These are phyloP conservation scores for Domatiomyces globalis DNA, from an alignment of 2,329 filamentous ascomycete species.

Conservation along the genomic window DNA sequence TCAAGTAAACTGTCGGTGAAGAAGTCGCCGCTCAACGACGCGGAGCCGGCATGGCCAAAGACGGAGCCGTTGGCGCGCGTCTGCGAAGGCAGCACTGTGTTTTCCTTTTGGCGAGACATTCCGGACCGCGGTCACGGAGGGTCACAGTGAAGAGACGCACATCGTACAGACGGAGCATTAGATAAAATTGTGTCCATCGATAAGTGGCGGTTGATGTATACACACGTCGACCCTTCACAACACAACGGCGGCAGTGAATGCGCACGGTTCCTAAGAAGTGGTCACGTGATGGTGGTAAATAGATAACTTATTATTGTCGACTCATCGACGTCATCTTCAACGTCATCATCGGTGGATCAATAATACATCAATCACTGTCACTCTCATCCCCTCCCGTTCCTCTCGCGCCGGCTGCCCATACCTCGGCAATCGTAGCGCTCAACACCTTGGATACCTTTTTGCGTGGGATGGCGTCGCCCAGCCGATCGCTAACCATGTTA, in stretches of 20 bases:
- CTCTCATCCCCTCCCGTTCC: constrained; percentile 5
- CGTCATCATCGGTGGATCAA: too few species aligned
- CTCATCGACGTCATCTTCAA: too few species aligned
- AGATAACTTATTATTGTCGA: neutral
- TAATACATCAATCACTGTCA: neutral
- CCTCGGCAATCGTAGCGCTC: constrained; percentile 40
- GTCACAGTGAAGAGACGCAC: neutral
- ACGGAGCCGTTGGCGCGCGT: constrained; percentile 6
- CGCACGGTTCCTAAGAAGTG: neutral
- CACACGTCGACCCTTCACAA: neutral
- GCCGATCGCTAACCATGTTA: constrained; percentile 44
- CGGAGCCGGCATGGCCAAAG: constrained; percentile 2
- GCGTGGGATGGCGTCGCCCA: constrained; percentile 44
- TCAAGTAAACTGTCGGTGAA: constrained; percentile 19
- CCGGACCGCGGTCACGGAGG: neutral
- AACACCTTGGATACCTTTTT: constrained; percentile 54
- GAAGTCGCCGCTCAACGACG: constrained; percentile 14
- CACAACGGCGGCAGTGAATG: too few species aligned
- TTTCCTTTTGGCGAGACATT: constrained; percentile 16
- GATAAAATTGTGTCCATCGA: neutral
- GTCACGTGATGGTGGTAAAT: neutral
- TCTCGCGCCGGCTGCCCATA: constrained; percentile 16
- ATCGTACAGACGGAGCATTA: neutral
- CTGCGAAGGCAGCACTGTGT: constrained; percentile 9
- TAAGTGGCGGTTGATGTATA: neutral